Percentiles rank a stretch among this genome's conserved stretches.
Conservation (phyloP, 495 filamentous ascomycete species). For the Aspergillus panamensis region DNA sequence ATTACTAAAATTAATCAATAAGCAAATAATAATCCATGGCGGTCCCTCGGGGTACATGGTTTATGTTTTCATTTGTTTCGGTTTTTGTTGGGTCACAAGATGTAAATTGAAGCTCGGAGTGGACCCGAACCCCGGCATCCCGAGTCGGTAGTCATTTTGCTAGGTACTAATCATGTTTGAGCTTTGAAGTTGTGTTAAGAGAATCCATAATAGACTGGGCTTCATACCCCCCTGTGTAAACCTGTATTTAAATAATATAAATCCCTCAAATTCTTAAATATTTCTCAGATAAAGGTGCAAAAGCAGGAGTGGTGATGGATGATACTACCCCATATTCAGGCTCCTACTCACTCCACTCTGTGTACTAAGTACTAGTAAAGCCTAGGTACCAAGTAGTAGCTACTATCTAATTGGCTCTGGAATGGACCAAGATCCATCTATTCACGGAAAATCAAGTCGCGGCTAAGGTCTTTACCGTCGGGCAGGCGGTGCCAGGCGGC, state of each 20-base stretch:
- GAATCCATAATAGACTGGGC: no score
- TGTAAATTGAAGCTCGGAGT: not conserved
- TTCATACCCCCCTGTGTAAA: no score
- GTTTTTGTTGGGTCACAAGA: not conserved
- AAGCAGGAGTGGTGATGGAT: no score
- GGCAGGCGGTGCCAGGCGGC: conserved; percentile 13
- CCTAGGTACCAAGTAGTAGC: no score
- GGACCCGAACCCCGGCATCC: conserved; percentile 18
- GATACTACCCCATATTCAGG: no score
- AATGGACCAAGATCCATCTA: not conserved
- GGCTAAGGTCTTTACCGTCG: conserved; percentile 18
- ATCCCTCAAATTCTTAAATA: no score
- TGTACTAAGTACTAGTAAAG: no score
- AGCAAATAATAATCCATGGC: not conserved
- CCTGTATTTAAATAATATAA: no score
- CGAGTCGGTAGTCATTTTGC: conserved; percentile 17
- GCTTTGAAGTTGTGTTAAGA: no score
- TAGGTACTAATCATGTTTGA: not conserved
- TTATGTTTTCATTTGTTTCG: not conserved
- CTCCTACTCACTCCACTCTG: no score
- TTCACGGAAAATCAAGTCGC: not conserved
- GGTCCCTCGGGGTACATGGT: not conserved
- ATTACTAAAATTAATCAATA: not conserved
- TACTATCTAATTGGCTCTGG: no score
- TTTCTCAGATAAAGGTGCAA: no score